Conservation (phyloP, 2,329 filamentous ascomycete species). For the Cladosporium sp. region DNA sequence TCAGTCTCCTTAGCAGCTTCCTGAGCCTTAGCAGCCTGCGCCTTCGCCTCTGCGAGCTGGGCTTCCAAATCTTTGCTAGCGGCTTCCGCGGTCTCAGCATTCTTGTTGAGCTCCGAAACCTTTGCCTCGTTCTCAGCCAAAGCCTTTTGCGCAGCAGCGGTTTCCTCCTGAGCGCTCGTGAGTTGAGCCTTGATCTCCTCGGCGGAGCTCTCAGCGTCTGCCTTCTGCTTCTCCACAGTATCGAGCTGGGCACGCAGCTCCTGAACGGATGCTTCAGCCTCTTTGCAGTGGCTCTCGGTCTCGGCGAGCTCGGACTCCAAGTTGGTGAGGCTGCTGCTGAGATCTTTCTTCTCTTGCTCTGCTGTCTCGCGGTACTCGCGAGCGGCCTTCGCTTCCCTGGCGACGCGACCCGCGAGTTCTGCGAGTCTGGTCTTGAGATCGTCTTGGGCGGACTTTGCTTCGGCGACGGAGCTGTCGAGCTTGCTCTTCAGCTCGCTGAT, state of each 20-base stretch:
- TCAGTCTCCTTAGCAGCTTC: background rate
- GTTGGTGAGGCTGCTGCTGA: constrained; percentile 9
- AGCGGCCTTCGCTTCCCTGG: constrained; percentile 20
- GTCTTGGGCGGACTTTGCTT: constrained; percentile 21
- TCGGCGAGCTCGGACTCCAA: background rate
- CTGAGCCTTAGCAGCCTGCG: background rate
- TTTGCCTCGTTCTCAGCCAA: background rate
- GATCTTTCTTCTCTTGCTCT: constrained; percentile 20
- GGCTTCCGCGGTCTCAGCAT: background rate
- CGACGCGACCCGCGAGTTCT: constrained; percentile 29
- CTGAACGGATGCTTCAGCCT: background rate
- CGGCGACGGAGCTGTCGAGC: constrained; percentile 10
- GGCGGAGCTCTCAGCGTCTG: background rate
- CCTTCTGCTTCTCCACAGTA: constrained; percentile 3
- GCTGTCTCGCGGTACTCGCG: constrained; percentile 18
- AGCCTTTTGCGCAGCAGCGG: background rate
- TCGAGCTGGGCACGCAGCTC: background rate
- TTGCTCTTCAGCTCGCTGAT: constrained; percentile 12
- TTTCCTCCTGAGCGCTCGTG: background rate
- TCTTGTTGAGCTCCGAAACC: background rate
- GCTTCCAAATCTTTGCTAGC: background rate
- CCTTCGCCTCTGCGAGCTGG: background rate
- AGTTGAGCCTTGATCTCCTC: background rate
- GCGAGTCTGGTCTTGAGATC: constrained; percentile 29
- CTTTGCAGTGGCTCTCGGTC: background rate